These are phyloP conservation scores for Corchorus olitorius DNA, from an alignment of 345 rosid genomes.

Conservation along the genomic window DNA sequence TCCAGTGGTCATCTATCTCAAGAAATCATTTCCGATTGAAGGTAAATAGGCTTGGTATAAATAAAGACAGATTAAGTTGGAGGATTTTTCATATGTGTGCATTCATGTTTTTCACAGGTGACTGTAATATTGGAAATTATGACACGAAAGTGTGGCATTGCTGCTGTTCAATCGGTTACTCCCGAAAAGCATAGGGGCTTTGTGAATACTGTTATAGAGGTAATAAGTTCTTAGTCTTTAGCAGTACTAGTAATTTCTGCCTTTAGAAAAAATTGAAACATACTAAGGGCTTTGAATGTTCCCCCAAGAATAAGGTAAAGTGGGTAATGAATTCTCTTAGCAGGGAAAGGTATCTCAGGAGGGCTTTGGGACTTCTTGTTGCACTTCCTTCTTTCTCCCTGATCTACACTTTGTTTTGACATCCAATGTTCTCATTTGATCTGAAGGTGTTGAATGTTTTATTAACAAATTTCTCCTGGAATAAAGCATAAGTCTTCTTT, in stretches of 20 bases:
- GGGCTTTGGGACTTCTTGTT: neutral
- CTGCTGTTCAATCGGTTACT: slow-evolving; percentile 59
- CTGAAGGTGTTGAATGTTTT: neutral
- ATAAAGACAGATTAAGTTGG: neutral
- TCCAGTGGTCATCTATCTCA: slow-evolving; percentile 84
- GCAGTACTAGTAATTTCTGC: neutral
- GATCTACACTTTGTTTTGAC: neutral
- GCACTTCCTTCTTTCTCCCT: neutral
- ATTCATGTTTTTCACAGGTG: slow-evolving; percentile 49
- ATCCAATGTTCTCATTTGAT: neutral
- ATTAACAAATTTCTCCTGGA: neutral
- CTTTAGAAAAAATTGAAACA: neutral
- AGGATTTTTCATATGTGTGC: neutral
- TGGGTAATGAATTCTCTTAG: neutral
- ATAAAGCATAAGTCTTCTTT: neutral
- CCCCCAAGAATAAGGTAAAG: neutral
- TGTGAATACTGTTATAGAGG: slow-evolving; percentile 78
- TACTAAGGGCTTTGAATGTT: neutral
- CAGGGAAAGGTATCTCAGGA: neutral
- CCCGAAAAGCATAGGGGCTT: slow-evolving; percentile 78
- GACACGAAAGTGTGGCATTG: slow-evolving; percentile 80
- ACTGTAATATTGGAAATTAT: slow-evolving; percentile 82
- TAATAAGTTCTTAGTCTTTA: slow-evolving; percentile 24
- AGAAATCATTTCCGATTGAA: slow-evolving; percentile 88
- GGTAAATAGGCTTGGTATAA: slow-evolving; percentile 38